Conservation (phyloP, 345 rosid genomes). For the Geranium rotundifolium region DNA sequence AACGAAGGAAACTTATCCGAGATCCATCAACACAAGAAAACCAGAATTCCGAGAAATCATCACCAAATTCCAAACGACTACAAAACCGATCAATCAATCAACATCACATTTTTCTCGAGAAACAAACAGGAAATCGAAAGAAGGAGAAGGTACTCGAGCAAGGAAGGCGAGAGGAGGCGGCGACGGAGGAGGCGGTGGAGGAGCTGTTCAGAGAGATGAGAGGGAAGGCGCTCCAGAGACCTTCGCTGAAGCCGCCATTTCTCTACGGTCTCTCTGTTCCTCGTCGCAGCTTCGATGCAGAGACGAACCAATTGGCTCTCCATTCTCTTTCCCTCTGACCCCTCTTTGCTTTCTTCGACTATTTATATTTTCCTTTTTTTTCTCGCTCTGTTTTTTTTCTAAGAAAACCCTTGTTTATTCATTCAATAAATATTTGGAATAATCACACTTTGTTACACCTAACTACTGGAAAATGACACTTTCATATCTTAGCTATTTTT, state of each 20-base stretch:
- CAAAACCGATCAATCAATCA: not conserved
- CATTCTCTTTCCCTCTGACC: constrained; percentile 5
- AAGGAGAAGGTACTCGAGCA: constrained; percentile 57
- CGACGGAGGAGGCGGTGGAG: constrained; percentile 51
- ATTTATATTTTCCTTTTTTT: too few relatives aligned
- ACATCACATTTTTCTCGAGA: not conserved
- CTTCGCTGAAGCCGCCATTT: constrained; percentile 74
- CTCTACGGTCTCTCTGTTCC: constrained; percentile 48
- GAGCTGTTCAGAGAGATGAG: constrained; percentile 68
- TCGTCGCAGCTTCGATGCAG: constrained; percentile 68
- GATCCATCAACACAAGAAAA: not conserved
- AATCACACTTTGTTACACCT: too few relatives aligned
- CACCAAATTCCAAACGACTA: not conserved
- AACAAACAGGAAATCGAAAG: not conserved
- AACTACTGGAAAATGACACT: too few relatives aligned
- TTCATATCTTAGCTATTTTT: too few relatives aligned
- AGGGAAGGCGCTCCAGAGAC: constrained; percentile 56
- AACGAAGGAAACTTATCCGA: not conserved
- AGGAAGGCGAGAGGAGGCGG: constrained; percentile 75
- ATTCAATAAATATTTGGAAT: too few relatives aligned
- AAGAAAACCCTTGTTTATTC: too few relatives aligned
- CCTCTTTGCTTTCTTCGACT: not conserved
- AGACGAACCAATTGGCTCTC: constrained; percentile 43
- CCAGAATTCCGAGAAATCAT: not conserved
- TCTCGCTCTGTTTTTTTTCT: not conserved